Percentiles rank a stretch among this genome's conserved stretches.
Evolutionary conservation across 2,329 filamentous ascomycete species (phyloP).

Genomic region (Epichloe typhina): DNA sequence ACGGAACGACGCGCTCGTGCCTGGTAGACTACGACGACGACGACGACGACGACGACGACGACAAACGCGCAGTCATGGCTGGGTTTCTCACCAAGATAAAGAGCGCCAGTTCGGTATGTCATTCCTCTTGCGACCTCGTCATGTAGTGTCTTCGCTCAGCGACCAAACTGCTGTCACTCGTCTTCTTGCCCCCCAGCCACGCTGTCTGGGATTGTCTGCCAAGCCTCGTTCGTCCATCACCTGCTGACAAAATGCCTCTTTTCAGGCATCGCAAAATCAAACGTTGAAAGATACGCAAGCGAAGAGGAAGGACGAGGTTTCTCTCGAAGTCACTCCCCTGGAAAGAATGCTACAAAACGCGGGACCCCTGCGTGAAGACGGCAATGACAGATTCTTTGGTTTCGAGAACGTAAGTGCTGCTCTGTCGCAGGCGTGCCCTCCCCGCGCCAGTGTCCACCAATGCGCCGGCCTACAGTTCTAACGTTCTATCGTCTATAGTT

Average conservation of each 20-base stretch:
- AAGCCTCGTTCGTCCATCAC: constrained; percentile 8
- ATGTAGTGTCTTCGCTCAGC: neutral
- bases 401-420: constrained; percentile 76
- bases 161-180: neutral
- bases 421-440: neutral
- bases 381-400: constrained; percentile 96
- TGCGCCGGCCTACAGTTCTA: neutral
- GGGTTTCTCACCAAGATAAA: constrained; percentile 48
- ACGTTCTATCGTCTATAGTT: constrained; percentile 43
- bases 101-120: constrained; percentile 39
- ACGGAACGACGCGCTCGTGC: neutral
- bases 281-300: constrained; percentile 31
- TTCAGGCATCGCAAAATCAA: constrained; percentile 30
- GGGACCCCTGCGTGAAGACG: constrained; percentile 69
- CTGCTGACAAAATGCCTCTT: constrained; percentile 21
- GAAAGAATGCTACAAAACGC: constrained; percentile 70
- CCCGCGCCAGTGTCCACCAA: neutral
- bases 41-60: no score
- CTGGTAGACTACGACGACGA: neutral
- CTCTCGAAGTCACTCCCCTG: constrained; percentile 46
- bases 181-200: neutral
- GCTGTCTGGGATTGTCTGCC: neutral
- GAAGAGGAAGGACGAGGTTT: constrained; percentile 44
- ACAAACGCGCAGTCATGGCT: constrained; percentile 29
- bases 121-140: neutral